Evolutionary conservation across 441 rosid species (phyloP).

Genomic region (Gossypium gossypioides): DNA sequence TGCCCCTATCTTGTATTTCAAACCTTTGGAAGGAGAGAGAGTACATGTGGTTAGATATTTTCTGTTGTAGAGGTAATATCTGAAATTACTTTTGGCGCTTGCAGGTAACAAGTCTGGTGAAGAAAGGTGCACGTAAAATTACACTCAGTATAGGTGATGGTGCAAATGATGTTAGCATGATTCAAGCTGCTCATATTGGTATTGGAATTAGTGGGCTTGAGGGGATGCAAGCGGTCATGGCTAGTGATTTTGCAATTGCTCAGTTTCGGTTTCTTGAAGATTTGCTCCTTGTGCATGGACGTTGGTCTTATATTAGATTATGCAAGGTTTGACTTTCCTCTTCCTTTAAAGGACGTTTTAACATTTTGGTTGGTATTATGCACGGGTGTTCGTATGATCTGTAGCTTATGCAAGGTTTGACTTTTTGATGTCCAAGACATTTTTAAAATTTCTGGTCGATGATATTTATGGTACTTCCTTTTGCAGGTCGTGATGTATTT

Average conservation of each 20-base stretch:
- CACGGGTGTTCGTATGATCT: neutral
- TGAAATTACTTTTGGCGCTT: constrained; percentile 11
- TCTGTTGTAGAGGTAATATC: neutral
- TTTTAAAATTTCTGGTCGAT: constrained; percentile 4
- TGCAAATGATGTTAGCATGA: constrained; percentile 98
- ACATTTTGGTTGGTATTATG: constrained; percentile 7
- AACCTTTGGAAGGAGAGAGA: neutral
- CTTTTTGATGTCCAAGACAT: neutral
- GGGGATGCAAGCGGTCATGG: constrained; percentile 99
- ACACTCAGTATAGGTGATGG: constrained; percentile 99
- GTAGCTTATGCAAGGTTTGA: constrained; percentile 64
- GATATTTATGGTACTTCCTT: neutral
- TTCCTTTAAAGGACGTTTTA: constrained; percentile 6
- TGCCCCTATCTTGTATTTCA: neutral
- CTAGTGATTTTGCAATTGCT: constrained; percentile 97
- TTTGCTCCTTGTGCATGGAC: constrained; percentile 93
- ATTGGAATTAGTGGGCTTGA: constrained; percentile 91
- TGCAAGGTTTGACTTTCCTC: constrained; percentile 67
- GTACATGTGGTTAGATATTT: neutral
- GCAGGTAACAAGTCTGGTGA: constrained; percentile 90
- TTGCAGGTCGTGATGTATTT: constrained; percentile 94
- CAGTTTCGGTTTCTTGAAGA: constrained; percentile 91
- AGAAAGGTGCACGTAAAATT: constrained; percentile 91
- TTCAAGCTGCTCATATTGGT: constrained; percentile 98
- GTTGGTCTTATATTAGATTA: constrained; percentile 94